Base-by-base conservation (phyloP, 2,329 filamentous ascomycete genomes). In the Alternaria novae-zelandiae region DNA sequence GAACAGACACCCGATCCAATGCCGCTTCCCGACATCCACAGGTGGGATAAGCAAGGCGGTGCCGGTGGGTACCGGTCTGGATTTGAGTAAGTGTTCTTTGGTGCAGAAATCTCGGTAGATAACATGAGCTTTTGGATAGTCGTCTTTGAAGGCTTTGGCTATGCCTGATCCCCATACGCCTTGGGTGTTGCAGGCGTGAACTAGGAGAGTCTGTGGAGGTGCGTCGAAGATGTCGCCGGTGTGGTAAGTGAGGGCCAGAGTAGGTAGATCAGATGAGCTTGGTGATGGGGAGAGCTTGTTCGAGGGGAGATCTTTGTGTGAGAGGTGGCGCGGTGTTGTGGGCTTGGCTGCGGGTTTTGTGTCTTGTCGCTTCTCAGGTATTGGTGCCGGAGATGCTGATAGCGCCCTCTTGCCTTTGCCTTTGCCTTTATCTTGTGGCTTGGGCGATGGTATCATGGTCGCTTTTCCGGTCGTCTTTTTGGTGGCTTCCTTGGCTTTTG, bases 161-260 rank as follows among this genome's bases (percentile, higher is more conserved):
- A 89, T 87, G n/a, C 88, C 88, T 4, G 81, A 82, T 49, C 86
- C 86, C 88, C 88, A 90, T 13, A 70, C 71, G 6, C 87, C 88
- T 64, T 83, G 76, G 54, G 83, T 84, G 74, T 89, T 90, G 78
- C 87, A 89, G 12, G 87, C 86, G 73, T 90, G 87, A 61, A 88
- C 83, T 15, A 89, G 76, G 15, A 86, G 80, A 21, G 83, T 79
- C 56, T 81, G 76, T 32, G 82, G 72, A 0, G 86, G 86, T 1
- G 85, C 85, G 41, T 80, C 72, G 71, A 89, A 88, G 43, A 90
- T 81, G 70, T 87, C 79, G 55, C 85, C 85, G 6, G 61, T 64
- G 63, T 75, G 68, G 59, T 73, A 58, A 20, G 65, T 69, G 10
- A 79, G 61, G 2, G n/a, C 15, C 3, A 73, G 57, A 0, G 44